These are phyloP conservation scores for Pyricularia sp. DNA, from an alignment of 2,329 filamentous ascomycete genomes.

Conservation along the genomic window DNA sequence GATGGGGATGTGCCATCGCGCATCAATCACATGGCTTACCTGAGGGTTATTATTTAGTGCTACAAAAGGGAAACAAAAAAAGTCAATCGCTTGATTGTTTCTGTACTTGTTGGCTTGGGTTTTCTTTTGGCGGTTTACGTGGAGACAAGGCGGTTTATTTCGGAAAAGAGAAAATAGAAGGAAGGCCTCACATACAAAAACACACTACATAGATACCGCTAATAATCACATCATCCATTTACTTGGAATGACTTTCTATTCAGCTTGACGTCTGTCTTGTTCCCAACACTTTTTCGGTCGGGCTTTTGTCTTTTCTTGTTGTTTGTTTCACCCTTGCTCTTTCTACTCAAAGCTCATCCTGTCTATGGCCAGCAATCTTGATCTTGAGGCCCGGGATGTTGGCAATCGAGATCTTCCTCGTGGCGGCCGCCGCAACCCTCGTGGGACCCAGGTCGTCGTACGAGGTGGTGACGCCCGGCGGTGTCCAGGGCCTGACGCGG, in stretches of 20 bases:
- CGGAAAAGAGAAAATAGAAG: background rate
- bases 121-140: background rate
- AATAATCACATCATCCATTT: background rate
- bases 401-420: constrained; percentile 6
- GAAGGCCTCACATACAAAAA: background rate
- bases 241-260: background rate
- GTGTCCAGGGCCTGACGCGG: constrained; percentile 23
- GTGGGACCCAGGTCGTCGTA: constrained; percentile 15
- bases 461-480: constrained; percentile 15
- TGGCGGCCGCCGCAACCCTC: constrained; percentile 12
- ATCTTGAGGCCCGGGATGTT: constrained; percentile 12
- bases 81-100: background rate
- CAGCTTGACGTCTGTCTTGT: background rate
- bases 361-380: constrained; percentile 12
- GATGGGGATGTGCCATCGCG: background rate
- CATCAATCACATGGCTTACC: background rate
- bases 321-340: background rate
- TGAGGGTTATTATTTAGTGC: background rate
- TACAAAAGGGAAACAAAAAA: background rate
- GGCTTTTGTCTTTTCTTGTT: background rate
- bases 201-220: background rate
- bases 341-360: constrained; percentile 9
- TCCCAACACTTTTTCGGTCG: background rate
- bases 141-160: background rate
- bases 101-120: background rate